These are phyloP conservation scores for Paspalum vaginatum DNA, from an alignment of 176 grass and related monocot genomes.

Conservation along the genomic window DNA sequence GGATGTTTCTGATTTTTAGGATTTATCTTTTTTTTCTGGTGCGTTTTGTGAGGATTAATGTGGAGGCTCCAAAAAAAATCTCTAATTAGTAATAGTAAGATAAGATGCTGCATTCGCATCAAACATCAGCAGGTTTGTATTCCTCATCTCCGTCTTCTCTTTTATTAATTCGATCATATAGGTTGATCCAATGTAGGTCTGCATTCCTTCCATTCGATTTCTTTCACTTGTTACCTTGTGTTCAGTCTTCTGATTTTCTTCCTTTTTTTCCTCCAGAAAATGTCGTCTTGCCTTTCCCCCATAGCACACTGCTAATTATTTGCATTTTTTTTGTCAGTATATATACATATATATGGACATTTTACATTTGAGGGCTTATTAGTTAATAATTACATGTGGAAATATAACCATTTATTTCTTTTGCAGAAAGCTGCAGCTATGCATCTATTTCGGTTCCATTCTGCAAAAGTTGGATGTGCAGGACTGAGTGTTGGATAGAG, in stretches of 20 bases:
- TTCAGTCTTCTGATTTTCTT: not conserved
- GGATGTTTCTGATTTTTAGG: no score
- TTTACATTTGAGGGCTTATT: not conserved
- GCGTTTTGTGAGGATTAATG: no score
- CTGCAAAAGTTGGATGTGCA: conserved; percentile 1
- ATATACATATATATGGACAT: no score
- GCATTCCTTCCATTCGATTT: not conserved
- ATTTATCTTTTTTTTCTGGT: no score
- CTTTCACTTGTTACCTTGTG: not conserved
- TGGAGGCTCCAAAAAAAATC: no score
- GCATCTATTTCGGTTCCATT: not conserved
- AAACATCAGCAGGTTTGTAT: not conserved
- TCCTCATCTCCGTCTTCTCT: not conserved
- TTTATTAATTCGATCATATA: not conserved
- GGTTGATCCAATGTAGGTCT: no score
- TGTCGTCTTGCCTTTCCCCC: no score
- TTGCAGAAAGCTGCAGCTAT: not conserved
- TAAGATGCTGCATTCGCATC: not conserved
- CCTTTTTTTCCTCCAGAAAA: not conserved
- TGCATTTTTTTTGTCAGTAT: no score
- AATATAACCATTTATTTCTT: not conserved
- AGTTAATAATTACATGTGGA: not conserved
- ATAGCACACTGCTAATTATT: no score
- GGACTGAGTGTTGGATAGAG: not conserved
- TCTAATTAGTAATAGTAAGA: no score